Conservation (phyloP, 176 grass and related monocot species). For the Lolium rigidum region DNA sequence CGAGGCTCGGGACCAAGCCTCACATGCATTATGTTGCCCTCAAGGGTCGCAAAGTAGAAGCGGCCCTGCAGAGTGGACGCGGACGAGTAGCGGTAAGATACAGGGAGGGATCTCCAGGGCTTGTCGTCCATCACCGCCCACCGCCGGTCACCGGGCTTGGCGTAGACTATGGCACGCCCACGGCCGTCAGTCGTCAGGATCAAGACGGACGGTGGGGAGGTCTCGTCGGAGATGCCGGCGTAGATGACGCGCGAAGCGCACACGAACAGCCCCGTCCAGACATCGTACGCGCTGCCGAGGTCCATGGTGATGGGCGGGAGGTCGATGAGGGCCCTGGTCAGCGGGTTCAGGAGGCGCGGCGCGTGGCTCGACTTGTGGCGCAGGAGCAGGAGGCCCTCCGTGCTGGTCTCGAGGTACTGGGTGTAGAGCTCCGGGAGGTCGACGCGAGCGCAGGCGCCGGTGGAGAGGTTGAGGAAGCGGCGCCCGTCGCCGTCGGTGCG, state of each 20-base stretch:
- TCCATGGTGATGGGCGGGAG: neutral
- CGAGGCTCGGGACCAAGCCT: slow-evolving; percentile 2
- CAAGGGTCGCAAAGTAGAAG: slow-evolving; percentile 14
- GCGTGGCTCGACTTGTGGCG: neutral
- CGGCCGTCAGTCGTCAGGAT: neutral
- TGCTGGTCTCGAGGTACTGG: slow-evolving; percentile 21
- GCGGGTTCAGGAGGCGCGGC: neutral
- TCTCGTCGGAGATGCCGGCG: neutral
- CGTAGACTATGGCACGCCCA: neutral
- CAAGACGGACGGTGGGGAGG: neutral
- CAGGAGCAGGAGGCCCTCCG: slow-evolving; percentile 3
- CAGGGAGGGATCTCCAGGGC: neutral
- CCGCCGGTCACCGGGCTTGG: slow-evolving; percentile 22
- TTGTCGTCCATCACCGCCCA: neutral
- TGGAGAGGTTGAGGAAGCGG: neutral
- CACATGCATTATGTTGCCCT: slow-evolving; percentile 14
- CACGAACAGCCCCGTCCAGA: slow-evolving; percentile 1
- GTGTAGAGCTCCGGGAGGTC: neutral
- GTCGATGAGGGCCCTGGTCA: neutral
- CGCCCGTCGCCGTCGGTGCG: neutral
- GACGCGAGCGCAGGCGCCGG: neutral
- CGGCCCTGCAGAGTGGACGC: neutral
- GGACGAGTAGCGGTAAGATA: neutral
- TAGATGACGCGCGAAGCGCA: neutral
- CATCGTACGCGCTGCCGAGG: neutral